Base-by-base conservation (phyloP, 768 basidiomycete species). In the Rhizopogon vesiculosus region DNA sequence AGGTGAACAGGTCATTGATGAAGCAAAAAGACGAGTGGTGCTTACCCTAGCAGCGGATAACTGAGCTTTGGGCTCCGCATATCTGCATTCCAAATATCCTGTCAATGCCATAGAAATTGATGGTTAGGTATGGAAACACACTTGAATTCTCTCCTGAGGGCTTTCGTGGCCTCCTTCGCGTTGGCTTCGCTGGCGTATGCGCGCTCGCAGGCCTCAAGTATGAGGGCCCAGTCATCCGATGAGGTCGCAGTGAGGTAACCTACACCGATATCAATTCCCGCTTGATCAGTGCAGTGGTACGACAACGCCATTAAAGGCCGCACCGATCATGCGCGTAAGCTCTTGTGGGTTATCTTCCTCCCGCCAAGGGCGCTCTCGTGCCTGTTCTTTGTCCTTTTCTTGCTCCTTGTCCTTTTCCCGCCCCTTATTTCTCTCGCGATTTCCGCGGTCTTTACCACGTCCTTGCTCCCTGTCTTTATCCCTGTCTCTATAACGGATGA, bases 101-200 rank as follows among this genome's bases (percentile, higher is more conserved):
- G 3, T 41, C 55, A 55, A 45, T 42, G 41, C 12, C 45, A 56
- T 54, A 63, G 41, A 51, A 31, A 52, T 19, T 22, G 19, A 49
- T 18, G 5, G 2, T 25, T 16, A 16, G 19, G 1, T 3, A 38
- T 38, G 5, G 12, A 3, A 29, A 67, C 80, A 55, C 57, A 89
- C 84, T 93, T 93, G 79, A 97, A 91, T 68, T 93, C 92, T 43
- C 86, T 81, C 46, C 93, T 74, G 43, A 95, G 75, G 1, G 93
- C 90, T 52, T 85, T 84, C 6, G 87, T 83, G 0, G 93, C 91
- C 64, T 94, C 93, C 66, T 89, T 93, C 9, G 91, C 89, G 52
- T 85, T 84, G 8, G 71, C 66, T 54, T 93, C 90, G 61, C 65
- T 87, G 2, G 80, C 69, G 1, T 88, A 89, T 5, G 90, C 89